Evolutionary conservation across 163 green algal species (phyloP).

Genomic region (Trebouxia gelatinosa): DNA sequence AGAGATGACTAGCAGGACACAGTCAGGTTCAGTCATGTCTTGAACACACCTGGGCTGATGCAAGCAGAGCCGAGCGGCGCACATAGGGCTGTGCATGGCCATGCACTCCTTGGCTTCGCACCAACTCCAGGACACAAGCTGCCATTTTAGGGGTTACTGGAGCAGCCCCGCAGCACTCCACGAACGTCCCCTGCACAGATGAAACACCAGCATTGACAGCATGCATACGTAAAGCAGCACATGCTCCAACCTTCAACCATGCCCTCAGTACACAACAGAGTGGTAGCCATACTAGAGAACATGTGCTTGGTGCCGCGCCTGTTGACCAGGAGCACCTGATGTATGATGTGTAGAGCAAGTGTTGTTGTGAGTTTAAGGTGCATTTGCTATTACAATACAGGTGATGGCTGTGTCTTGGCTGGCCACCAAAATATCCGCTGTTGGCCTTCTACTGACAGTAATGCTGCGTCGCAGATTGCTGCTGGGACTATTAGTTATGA

Average conservation of each 20-base stretch:
- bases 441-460: no score
- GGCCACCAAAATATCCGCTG: no score
- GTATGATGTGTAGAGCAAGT: background rate
- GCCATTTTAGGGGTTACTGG: slow-evolving; percentile 49
- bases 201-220: background rate
- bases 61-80: slow-evolving; percentile 61
- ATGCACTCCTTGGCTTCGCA: slow-evolving; percentile 56
- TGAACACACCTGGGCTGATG: slow-evolving; percentile 52
- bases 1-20: background rate
- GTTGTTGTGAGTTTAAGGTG: background rate
- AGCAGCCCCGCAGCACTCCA: slow-evolving; percentile 46
- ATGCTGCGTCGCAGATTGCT: no score
- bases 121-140: slow-evolving; percentile 68
- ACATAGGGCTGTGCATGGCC: slow-evolving; percentile 68
- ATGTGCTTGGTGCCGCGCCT: background rate
- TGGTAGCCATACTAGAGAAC: background rate
- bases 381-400: no score
- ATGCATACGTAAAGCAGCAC: background rate
- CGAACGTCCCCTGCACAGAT: slow-evolving; percentile 51
- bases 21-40: background rate
- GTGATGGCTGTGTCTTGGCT: no score
- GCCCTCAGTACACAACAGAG: background rate
- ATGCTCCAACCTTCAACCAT: background rate
- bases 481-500: no score
- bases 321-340: background rate